Evolutionary conservation across 2,329 filamentous ascomycete species (phyloP), one percentile per base, ranked within the genome.

Genomic region (Metarhizium robertsii): DNA sequence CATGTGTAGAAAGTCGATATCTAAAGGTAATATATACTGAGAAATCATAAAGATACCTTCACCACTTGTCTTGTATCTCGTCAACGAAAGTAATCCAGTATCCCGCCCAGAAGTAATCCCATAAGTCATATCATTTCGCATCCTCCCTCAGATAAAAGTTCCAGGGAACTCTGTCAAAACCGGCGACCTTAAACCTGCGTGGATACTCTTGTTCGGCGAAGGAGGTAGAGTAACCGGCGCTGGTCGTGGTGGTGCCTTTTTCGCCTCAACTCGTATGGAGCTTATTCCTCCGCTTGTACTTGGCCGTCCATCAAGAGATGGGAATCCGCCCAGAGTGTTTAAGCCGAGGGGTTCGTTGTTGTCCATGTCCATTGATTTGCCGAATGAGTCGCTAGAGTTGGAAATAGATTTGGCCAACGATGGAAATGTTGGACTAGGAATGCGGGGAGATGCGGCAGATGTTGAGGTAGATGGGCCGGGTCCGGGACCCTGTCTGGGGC

Each of bases 381-480:
- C 63, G 1, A 73, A 59, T 43, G 65, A 64, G 48, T 68, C 66
- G 55, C 62, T 67, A 13, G 67, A 66, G 49, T 34, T 65, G 1
- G 69, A 70, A 42, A 72, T 67, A 32, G 66, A 66, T 48, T 67
- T 63, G 52, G 69, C 65, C 1, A 73, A 59, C 0, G 71, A 71
- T 3, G 65, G 58, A 30, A 73, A 72, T 0, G 69, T 68, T 2
- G 71, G 71, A 14, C 69, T 71, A 0, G 70, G 69, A 5, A 72
- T 59, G 6, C 65, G 68, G 0, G 69, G 67, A 2, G 69, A 61
- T 5, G 57, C 60, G 4, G 62, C 61, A 0, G 68, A 68, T 30
- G 67, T 61, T 14, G 65, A 61, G 0, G 67, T 65, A 0, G 68
- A 66, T 2, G 58, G 56, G n/a, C 59, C 59, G 3, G 52, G 2